Conservation (phyloP, 176 grass and related monocot genomes). For the Juncus inflexus region DNA sequence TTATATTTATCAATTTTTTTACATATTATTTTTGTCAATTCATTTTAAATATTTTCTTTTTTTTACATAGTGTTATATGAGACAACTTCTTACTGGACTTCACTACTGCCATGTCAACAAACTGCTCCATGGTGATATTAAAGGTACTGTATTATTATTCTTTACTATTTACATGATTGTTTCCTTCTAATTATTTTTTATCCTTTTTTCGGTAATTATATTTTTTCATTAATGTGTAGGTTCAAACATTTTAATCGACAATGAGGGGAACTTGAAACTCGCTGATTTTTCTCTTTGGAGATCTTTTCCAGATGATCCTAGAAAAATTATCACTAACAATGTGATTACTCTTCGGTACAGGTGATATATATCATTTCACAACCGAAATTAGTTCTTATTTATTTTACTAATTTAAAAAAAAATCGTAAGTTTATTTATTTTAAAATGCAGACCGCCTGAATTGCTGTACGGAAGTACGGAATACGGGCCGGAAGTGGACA, state of each 20-base stretch:
- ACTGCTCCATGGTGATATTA: constrained; percentile 96
- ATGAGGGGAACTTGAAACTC: constrained; percentile 93
- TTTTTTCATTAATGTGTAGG: constrained; percentile 30
- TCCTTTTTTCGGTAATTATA: background rate
- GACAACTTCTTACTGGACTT: constrained; percentile 86
- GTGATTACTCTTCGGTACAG: constrained; percentile 99
- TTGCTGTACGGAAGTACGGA: constrained; percentile 69
- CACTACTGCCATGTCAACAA: constrained; percentile 94
- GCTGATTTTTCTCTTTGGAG: constrained; percentile 94
- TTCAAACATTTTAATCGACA: constrained; percentile 94
- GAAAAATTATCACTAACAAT: constrained; percentile 80
- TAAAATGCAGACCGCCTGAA: constrained; percentile 79
- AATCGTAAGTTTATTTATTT: constrained; percentile 18
- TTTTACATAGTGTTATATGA: constrained; percentile 73
- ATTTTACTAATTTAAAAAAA: too few species aligned
- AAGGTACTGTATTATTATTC: constrained; percentile 50
- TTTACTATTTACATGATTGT: too few species aligned
- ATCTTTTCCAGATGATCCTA: constrained; percentile 77
- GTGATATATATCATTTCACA: constrained; percentile 27
- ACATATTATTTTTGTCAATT: constrained; percentile 7
- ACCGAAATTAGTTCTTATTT: too few species aligned
- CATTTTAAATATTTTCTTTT: background rate
- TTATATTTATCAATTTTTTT: too few species aligned
- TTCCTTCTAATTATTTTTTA: background rate
- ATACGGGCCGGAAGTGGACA: constrained; percentile 87